These are phyloP conservation scores for Schwanniomyces yamadae DNA, from an alignment of 805 yeast genomes.

Conservation along the genomic window DNA sequence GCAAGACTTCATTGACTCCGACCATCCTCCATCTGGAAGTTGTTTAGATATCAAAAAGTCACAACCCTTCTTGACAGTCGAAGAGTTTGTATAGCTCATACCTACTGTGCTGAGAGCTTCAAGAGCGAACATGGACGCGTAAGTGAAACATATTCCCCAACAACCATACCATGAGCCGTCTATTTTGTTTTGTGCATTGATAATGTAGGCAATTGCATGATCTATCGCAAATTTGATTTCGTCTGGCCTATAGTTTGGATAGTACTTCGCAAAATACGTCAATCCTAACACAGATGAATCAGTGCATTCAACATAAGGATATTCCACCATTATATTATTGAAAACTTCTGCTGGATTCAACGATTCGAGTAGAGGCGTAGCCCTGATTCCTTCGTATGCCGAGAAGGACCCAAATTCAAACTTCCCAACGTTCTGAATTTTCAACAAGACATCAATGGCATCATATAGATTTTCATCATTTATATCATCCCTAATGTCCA, in stretches of 20 bases:
- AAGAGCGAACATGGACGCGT: conserved; percentile 96
- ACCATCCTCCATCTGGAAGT: conserved; percentile 93
- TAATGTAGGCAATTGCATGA: conserved; percentile 72
- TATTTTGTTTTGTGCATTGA: conserved; percentile 52
- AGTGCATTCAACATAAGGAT: conserved; percentile 97
- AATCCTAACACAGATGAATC: conserved; percentile 92
- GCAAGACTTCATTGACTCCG: conserved; percentile 88
- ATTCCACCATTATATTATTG: conserved; percentile 97
- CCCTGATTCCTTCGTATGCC: conserved; percentile 83
- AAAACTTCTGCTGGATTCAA: conserved; percentile 97
- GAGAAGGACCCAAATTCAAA: conserved; percentile 91
- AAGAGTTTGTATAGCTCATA: conserved; percentile 58
- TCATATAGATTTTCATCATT: conserved; percentile 52
- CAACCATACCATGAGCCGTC: conserved; percentile 99
- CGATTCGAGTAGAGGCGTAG: conserved; percentile 70
- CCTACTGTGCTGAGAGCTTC: conserved; percentile 83
- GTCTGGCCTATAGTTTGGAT: conserved; percentile 58
- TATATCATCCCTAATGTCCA: conserved; percentile 51
- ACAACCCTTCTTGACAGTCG: conserved; percentile 70
- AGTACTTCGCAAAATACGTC: conserved; percentile 67
- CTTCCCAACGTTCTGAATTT: conserved; percentile 73
- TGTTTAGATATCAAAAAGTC: conserved; percentile 79
- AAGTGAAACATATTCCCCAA: conserved; percentile 96
- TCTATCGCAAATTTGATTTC: conserved; percentile 71
- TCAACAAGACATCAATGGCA: conserved; percentile 74